Evolutionary conservation across 169 alveolate species (phyloP), one percentile per base, ranked within the genome.

Genomic region (Plasmodium adleri): DNA sequence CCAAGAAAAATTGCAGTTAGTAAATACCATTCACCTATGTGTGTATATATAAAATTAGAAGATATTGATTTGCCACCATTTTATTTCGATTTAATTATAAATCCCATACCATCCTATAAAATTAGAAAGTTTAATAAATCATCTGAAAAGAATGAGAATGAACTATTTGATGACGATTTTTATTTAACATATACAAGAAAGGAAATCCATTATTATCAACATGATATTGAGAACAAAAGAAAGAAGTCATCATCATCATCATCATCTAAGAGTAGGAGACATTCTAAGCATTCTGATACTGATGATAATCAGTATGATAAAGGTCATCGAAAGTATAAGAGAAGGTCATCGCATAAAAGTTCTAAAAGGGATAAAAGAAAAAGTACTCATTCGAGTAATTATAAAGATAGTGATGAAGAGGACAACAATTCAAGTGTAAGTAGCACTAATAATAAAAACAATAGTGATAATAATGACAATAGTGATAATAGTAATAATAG

Each of bases 91-190:
- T 99, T 99, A 50, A 97, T 98, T 64, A 97, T 99, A 63, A 97
- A 98, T 92, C 99, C 99, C 0, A 95, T 99, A 47, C 99, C 99
- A 1, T 98, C 99, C 13, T 97, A 98, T 92, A 96, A 95, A 72
- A 94, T 92, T 59, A 97, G 96, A 39, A 93, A 96, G 52, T 85
- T 74, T 39, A 78, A 89, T 24, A 91, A 89, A 9, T 59, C 88
- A n/a, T 92, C 68, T 22, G 22, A 56, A 56, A 56, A 56, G 15
- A 56, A 56, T 9, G 22, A 1, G 8, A 88, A 67, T 64, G 88
- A 78, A 71, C 86, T 74, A 72, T 47, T 75, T 32, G 64, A 75
- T 26, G 54, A 78, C 56, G 74, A 88, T 20, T 83, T 78, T 12
- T 64, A 28, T 28, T 60, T 78, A 20, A 78, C 54, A 49, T 78